These are phyloP conservation scores for Andrographis paniculata DNA, from an alignment of 305 asterid species.

Conservation along the genomic window DNA sequence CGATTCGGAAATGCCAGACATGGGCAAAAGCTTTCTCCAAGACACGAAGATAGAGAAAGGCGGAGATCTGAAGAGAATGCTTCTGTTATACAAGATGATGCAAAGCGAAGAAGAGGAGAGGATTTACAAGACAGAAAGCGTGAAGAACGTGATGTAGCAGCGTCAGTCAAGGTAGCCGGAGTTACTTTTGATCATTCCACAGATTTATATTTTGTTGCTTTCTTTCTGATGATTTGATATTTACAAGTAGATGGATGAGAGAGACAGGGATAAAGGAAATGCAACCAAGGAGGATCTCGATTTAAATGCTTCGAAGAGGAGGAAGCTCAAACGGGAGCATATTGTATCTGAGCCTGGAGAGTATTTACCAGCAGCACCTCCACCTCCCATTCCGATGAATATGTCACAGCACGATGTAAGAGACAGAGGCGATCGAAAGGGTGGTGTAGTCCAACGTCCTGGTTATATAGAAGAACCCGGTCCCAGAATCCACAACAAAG, in stretches of 20 bases:
- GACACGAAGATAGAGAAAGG: constrained; percentile 88
- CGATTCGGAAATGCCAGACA: constrained; percentile 78
- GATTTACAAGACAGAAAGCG: constrained; percentile 90
- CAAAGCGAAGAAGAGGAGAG: constrained; percentile 88
- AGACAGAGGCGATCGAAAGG: constrained; percentile 84
- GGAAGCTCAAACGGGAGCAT: constrained; percentile 90
- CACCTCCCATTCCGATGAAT: constrained; percentile 49
- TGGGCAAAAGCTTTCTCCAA: constrained; percentile 87
- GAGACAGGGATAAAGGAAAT: constrained; percentile 68
- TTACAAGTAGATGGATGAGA: constrained; percentile 78
- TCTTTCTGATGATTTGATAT: constrained; percentile 14
- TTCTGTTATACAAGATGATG: constrained; percentile 65
- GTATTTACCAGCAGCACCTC: constrained; percentile 59
- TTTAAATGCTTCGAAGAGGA: constrained; percentile 75
- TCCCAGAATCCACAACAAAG: constrained; percentile 72
- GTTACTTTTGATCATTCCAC: background rate
- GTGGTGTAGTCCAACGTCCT: constrained; percentile 51
- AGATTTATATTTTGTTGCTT: background rate
- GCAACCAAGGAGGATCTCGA: constrained; percentile 71
- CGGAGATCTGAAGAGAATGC: constrained; percentile 89
- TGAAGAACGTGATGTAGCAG: constrained; percentile 68
- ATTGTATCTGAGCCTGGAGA: constrained; percentile 82
- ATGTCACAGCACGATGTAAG: constrained; percentile 65
- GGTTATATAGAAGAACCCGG: constrained; percentile 76
- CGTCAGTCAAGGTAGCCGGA: constrained; percentile 53